Conservation (phyloP, 176 grass and related monocot genomes). For the Raddia distichophylla region DNA sequence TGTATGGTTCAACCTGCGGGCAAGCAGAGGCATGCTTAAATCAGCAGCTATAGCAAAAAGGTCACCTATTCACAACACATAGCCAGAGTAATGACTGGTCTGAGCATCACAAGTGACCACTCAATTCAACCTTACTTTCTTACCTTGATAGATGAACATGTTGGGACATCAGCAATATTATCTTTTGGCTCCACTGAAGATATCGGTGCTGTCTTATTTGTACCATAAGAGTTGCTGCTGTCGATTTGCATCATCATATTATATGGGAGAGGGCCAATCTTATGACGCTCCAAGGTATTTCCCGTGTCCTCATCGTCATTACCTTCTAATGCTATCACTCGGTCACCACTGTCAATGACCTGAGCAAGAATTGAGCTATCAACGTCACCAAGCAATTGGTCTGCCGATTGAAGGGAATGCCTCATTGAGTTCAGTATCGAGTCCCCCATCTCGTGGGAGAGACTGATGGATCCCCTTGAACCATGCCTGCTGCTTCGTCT, state of each 20-base stretch:
- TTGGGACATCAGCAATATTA: not conserved
- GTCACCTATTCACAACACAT: conserved; percentile 6
- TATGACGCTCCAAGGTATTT: conserved; percentile 38
- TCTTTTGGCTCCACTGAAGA: conserved; percentile 29
- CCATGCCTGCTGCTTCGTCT: conserved; percentile 53
- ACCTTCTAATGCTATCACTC: conserved; percentile 49
- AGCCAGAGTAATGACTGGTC: not conserved
- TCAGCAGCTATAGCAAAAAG: conserved; percentile 13
- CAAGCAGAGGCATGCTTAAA: conserved; percentile 25
- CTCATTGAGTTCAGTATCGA: conserved; percentile 74
- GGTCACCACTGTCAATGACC: conserved; percentile 70
- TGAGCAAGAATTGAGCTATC: conserved; percentile 68
- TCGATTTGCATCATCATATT: conserved; percentile 40
- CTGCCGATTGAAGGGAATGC: conserved; percentile 66
- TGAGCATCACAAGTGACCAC: conserved; percentile 20
- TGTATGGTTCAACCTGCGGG: conserved; percentile 68
- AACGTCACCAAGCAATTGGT: conserved; percentile 59
- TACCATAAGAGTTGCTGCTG: conserved; percentile 22
- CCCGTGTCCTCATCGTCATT: conserved; percentile 33
- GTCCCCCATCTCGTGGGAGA: conserved; percentile 64
- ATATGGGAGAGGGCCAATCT: conserved; percentile 40
- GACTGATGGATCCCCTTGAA: conserved; percentile 64
- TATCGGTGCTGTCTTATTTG: conserved; percentile 10
- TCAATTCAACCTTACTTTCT: conserved; percentile 14
- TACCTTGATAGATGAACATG: conserved; percentile 41